Base-by-base conservation (phyloP, 768 basidiomycete genomes). In the Podaxis sp. region DNA sequence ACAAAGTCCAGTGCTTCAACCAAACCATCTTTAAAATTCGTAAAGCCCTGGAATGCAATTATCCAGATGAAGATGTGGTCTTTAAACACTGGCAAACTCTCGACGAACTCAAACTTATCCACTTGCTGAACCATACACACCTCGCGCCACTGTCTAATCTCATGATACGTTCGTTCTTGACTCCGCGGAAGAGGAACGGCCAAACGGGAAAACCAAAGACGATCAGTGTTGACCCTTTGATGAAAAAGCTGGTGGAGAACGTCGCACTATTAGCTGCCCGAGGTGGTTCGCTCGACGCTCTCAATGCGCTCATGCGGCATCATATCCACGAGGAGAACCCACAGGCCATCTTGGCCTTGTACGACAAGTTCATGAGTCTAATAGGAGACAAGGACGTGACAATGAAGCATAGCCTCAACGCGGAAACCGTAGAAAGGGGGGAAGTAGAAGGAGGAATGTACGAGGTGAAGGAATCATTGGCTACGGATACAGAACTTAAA, bases 251-350 rank as follows among this genome's bases (percentile, higher is more conserved):
- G 9, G 69, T 81, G 4, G 75, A 80, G 63, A 73, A 79, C 56
- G 78, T 89, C 51, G 82, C 84, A 5, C 53, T 88, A 21, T 67
- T 74, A 38, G 73, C 80, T 5, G 84, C 87, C 0, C 74, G 67
- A 10, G 70, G 68, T 28, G 75, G 80, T 32, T 76, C 76, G 7
- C 72, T 78, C 13, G 76, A 78, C 10, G 82, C 82, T 3, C 71
- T 90, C 50, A 73, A 73, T 55, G 76, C 79, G 21, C 76, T 79
- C 62, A 78, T 90, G 80, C 64, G 76, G 47, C 67, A 70, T 38
- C 73, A 81, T 63, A 67, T 89, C 57, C 68, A 71, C 44, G 66
- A 68, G 16, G 69, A 74, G 13, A 70, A 87, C 58, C 66, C 76
- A n/a, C 64, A 71, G 9, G 69, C 74, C 6, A 79, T 80, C 42